Base-by-base conservation (phyloP, 768 basidiomycete species). In the Leccinum ochraceum region DNA sequence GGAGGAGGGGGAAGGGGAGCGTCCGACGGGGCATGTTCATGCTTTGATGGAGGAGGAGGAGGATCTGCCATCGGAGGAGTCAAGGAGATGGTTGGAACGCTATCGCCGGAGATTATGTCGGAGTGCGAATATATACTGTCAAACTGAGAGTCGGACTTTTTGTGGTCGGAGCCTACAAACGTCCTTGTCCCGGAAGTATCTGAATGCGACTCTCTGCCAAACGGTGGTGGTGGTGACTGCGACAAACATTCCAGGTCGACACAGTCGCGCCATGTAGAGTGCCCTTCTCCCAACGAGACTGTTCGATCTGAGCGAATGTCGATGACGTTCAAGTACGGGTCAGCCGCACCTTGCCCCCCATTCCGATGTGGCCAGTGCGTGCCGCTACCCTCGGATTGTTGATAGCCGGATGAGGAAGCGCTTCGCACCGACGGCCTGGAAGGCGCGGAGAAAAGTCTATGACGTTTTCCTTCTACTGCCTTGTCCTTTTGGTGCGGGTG, bases 111-210 rank as follows among this genome's bases (percentile, higher is more conserved):
- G 46, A 30, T 56, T 13, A 5, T 1, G 8, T 61, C 67, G 67
- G 69, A 67, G 56, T 59, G 3, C 1, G 50, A 37, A 69, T 46
- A 39, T 4, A 63, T 2, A 0, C 11, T 20, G 39, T 59, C 32
- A 13, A 56, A 14, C 9, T 10, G 39, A 3, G 44, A 59, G 11
- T 36, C 37, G 37, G 60, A 60, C n/a, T 57, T 61, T 24, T 14
- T 46, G 5, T 14, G 53, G 32, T 30, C 32, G 1, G 58, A 7
- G 6, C 36, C 22, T 28, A 71, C 37, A 10, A 75, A 60, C 0
- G 73, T 71, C 11, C 6, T 63, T 0, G 73, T 71, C 9, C 14
- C 60, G 36, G 67, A 65, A n/a, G 57, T 46, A 28, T 71, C 68
- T 44, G 72, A 66, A 0, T 11, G 42, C 0, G 60, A 63, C 16